Evolutionary conservation across 345 rosid genomes (phyloP).

Genomic region (Camelina hispida): DNA sequence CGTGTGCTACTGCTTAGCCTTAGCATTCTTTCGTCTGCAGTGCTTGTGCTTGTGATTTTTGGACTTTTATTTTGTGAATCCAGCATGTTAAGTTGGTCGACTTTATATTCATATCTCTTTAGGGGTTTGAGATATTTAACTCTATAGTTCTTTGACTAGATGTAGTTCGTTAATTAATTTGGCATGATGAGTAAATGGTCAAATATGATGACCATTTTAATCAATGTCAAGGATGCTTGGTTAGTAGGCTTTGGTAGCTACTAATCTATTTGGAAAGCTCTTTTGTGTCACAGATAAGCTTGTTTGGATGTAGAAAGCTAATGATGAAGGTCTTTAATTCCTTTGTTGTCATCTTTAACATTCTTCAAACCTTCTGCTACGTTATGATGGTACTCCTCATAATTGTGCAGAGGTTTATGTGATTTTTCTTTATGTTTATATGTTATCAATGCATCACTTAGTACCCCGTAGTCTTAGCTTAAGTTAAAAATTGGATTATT

Average conservation of each 20-base stretch:
- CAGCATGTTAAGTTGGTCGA: slow-evolving; percentile 25
- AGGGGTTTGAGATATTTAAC: slow-evolving; percentile 27
- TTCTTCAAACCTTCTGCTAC: slow-evolving; percentile 17
- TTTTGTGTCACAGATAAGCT: slow-evolving; percentile 19
- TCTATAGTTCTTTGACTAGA: slow-evolving; percentile 25
- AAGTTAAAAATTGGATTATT: slow-evolving; percentile 18
- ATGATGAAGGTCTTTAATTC: slow-evolving; percentile 7
- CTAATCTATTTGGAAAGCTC: slow-evolving; percentile 23
- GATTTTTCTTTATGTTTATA: slow-evolving; percentile 1
- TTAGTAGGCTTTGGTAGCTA: slow-evolving; percentile 26
- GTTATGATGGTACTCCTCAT: slow-evolving; percentile 28
- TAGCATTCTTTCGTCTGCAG: neutral
- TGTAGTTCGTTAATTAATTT: slow-evolving; percentile 32
- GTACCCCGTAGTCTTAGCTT: slow-evolving; percentile 11
- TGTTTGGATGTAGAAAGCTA: slow-evolving; percentile 27
- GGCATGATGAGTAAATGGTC: slow-evolving; percentile 34
- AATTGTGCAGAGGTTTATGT: slow-evolving; percentile 12
- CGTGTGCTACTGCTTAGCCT: neutral
- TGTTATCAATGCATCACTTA: slow-evolving; percentile 21
- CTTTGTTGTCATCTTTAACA: slow-evolving; percentile 10
- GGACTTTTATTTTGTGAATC: slow-evolving; percentile 23
- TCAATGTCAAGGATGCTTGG: slow-evolving; percentile 16
- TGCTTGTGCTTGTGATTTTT: slow-evolving; percentile 17
- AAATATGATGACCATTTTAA: slow-evolving; percentile 25
- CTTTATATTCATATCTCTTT: slow-evolving; percentile 8